Evolutionary conservation across 1,139 yeast species (phyloP).

Genomic region (Candida anutae): DNA sequence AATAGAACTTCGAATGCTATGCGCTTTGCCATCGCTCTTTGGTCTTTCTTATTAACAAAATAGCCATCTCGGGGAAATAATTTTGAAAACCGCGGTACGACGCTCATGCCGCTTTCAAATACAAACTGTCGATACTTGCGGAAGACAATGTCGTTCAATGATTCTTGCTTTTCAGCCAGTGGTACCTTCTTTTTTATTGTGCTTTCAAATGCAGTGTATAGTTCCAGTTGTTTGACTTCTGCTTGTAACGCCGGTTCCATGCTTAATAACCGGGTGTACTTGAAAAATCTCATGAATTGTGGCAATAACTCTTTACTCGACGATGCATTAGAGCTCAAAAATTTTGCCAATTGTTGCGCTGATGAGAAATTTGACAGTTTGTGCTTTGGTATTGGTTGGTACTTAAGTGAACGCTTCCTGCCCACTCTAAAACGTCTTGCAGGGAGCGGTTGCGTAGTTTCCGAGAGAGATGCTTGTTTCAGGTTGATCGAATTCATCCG

Average conservation of each 20-base stretch:
- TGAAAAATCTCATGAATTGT: not conserved
- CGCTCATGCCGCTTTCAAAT: constrained; percentile 14
- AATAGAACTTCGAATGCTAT: constrained; percentile 30
- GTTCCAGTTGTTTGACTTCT: no score
- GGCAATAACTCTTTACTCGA: not conserved
- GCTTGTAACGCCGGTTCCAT: no score
- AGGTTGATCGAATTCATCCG: no score
- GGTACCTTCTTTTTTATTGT: not conserved
- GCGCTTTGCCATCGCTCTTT: constrained; percentile 23
- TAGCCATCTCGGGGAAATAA: constrained; percentile 24
- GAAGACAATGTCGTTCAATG: constrained; percentile 8
- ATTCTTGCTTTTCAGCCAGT: not conserved
- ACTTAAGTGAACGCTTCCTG: not conserved
- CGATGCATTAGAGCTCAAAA: not conserved
- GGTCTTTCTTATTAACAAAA: constrained; percentile 17
- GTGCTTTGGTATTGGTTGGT: not conserved
- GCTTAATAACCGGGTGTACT: no score
- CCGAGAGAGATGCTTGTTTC: no score
- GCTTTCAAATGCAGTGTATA: no score
- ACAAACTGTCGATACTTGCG: constrained; percentile 22
- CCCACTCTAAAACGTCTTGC: not conserved
- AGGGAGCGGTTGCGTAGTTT: no score
- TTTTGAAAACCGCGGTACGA: constrained; percentile 21
- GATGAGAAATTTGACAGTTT: not conserved
- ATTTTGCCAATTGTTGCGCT: not conserved